Base-by-base conservation (phyloP, 257 asterid genomes). In the Solanum dulcamara region DNA sequence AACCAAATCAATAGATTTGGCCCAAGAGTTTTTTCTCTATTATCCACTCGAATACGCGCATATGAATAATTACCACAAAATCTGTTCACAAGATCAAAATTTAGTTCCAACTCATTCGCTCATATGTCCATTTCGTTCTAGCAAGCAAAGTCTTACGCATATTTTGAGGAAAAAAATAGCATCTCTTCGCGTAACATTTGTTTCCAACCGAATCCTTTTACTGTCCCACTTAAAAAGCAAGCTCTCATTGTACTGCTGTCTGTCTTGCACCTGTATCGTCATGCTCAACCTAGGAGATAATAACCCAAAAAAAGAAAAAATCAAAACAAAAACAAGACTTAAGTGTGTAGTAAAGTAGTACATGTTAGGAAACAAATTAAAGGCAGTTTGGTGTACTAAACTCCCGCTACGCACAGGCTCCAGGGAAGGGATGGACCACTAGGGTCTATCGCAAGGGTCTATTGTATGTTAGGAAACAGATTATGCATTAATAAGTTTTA, bases 211-310 rank as follows among this genome's bases (percentile, higher is more conserved):
- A 72, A 72, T 70, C 17, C 20, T 35, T 20, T 35, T 35, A 17
- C 48, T 1, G 3, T 17, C 24, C 74, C 74, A 66, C 24, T 67
- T 33, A 17, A 10, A 35, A 33, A 20, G 10, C 51, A 20, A 37
- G 51, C 48, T 85, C 24, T 88, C 89, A 96, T 26, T 80, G 92
- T 80, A 93, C 90, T 51, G 83, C 83, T 38, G 85, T 90, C 86
- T 81, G 93, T 88, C 98, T 89, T 87, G 91, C 95, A 53, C 62
- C 30, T 8, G 88, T 82, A 80, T 86, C 95, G 85, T 96, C 97
- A 53, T 87, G 92, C 88, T 96, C 99, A 71, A 96, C 97, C 98
- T 96, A 86, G 80, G 60, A 89, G 35, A 88, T 4, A 84, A 55
- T 90, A 70, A 20, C 84, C n/a, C n/a, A n/a, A n/a, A n/a, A 18